Conservation (phyloP, 2,329 filamentous ascomycete genomes). For the Verticillium nubilum region DNA sequence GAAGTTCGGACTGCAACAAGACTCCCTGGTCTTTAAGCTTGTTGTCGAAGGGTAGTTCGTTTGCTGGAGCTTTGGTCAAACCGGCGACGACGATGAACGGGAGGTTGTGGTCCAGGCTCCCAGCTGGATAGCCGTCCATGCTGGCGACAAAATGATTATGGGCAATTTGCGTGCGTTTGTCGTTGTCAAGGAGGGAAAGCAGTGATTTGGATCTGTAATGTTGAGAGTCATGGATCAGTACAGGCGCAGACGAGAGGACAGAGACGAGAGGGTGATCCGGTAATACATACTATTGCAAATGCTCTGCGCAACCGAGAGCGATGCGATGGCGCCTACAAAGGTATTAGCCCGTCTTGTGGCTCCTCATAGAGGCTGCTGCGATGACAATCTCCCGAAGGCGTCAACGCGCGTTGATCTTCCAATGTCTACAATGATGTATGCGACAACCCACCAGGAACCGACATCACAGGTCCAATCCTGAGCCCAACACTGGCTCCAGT, state of each 20-base stretch:
- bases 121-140: slow-evolving; percentile 76
- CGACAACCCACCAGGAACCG: neutral
- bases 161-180: slow-evolving; percentile 19
- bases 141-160: slow-evolving; percentile 4
- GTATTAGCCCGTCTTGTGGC: neutral
- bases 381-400: neutral
- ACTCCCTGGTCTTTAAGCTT: slow-evolving; percentile 54
- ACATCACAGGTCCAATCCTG: neutral
- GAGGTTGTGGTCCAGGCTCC: slow-evolving; percentile 81
- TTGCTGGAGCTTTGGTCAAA: slow-evolving; percentile 39
- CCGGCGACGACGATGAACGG: slow-evolving; percentile 81
- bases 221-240: neutral
- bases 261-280: neutral
- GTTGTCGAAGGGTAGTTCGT: slow-evolving; percentile 37
- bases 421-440: neutral
- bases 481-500: neutral
- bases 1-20: slow-evolving; percentile 65
- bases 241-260: neutral
- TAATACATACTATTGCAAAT: neutral
- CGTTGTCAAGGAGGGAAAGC: neutral
- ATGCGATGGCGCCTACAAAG: neutral
- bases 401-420: neutral
- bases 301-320: neutral
- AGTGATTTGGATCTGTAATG: neutral
- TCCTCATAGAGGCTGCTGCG: neutral